Evolutionary conservation across 2,329 filamentous ascomycete species (phyloP).

Genomic region (Colletotrichum tanaceti): DNA sequence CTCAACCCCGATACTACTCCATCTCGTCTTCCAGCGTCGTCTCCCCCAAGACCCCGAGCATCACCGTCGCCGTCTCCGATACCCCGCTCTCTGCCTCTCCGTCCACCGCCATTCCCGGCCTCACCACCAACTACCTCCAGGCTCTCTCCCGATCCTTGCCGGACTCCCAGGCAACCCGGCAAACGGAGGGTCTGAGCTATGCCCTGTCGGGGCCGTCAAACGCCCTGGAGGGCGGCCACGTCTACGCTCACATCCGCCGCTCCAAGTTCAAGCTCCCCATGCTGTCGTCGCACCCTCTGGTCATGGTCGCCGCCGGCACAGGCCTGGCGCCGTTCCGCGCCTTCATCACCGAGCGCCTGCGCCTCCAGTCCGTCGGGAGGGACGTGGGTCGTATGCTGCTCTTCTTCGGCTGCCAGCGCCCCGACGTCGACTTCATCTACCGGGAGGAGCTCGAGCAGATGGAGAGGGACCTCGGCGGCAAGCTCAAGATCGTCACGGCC

Average conservation of each 20-base stretch:
- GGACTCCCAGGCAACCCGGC: conserved; percentile 5
- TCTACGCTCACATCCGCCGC: conserved; percentile 50
- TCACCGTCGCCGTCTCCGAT: conserved; percentile 29
- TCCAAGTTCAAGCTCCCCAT: conserved; percentile 57
- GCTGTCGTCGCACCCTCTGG: conserved; percentile 55
- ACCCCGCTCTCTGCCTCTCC: conserved; percentile 44
- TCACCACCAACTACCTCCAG: conserved; percentile 46
- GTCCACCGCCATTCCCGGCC: conserved; percentile 44
- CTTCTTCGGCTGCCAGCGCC: conserved; percentile 55
- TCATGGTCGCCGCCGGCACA: conserved; percentile 64
- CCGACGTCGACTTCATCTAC: conserved; percentile 50
- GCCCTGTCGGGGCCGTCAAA: conserved; percentile 22
- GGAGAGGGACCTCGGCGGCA: conserved; percentile 41
- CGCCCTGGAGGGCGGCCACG: conserved; percentile 42
- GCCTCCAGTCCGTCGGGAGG: conserved; percentile 53
- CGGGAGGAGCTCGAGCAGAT: conserved; percentile 44
- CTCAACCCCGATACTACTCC: conserved; percentile 71
- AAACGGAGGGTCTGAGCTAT: conserved; percentile 17
- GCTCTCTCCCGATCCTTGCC: conserved; percentile 24
- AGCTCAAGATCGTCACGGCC: conserved; percentile 47
- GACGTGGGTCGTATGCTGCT: conserved; percentile 52
- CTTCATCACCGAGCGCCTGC: conserved; percentile 52
- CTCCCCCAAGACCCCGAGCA: conserved; percentile 30
- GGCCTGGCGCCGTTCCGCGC: conserved; percentile 58
- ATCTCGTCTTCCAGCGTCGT: conserved; percentile 66